phyloP scores from a whole-genome alignment of 164 flowering plant genomes.

The Liriodendron chinense region DNA sequence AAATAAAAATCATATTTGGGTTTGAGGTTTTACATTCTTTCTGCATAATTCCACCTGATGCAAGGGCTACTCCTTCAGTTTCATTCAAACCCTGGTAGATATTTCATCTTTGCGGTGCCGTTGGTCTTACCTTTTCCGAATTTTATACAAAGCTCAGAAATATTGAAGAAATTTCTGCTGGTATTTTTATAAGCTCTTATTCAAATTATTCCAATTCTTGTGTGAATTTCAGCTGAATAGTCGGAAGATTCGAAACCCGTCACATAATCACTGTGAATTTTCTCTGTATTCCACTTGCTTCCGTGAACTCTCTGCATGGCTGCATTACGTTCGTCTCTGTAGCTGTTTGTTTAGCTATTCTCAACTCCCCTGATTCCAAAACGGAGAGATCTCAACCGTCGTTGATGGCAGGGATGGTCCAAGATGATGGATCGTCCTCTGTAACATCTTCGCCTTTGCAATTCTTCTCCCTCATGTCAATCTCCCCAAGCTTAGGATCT shows the following conservation, averaged over 20 bases:
- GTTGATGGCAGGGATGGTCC: conserved; percentile 49
- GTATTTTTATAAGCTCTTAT: no score
- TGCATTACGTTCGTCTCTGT: conserved; percentile 1
- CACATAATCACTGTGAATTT: background rate
- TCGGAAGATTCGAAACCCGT: background rate
- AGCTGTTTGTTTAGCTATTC: background rate
- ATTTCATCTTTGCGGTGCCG: no score
- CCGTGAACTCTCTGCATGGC: background rate
- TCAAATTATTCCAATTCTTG: background rate
- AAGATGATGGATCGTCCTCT: conserved; percentile 67
- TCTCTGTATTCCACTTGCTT: background rate
- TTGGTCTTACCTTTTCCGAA: no score
- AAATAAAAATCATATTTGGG: no score
- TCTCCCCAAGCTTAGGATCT: conserved; percentile 50
- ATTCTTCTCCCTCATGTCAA: conserved; percentile 47
- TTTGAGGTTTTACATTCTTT: no score
- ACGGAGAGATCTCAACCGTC: background rate
- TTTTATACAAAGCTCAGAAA: no score
- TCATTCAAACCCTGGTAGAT: no score
- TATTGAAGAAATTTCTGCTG: no score
- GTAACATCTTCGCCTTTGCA: conserved; percentile 60
- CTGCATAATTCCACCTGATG: no score
- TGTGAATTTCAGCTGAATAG: background rate
- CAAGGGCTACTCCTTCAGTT: no score
- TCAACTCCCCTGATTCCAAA: background rate